Base-by-base conservation (phyloP, 345 rosid genomes). In the Corymbia maculata region DNA sequence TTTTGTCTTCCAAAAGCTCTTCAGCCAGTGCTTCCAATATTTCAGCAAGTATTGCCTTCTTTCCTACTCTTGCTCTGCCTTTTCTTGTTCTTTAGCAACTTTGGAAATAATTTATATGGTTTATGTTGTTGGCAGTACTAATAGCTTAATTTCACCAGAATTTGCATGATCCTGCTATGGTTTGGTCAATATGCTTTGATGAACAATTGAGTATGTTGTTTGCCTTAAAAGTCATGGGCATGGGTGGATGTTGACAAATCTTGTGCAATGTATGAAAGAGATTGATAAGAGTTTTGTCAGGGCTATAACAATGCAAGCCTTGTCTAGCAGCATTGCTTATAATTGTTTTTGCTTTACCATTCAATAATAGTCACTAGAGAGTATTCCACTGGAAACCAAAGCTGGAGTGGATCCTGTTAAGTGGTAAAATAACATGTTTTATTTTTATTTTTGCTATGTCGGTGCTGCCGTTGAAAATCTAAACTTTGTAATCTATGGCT, bases 1-100 rank as follows among this genome's bases (percentile, higher is more conserved):
- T 94, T 98, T 91, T 95, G 97, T 93, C 97, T 95, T 79, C 96
- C 96, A 49, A 98, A 98, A 94, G 97, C 99, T 64, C 99, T 98
- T 80, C 95, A 93, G 93, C 99, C 99, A 68, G 89, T 98, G 94
- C 96, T 98, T 92, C 99, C 99, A 36, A 93, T 96, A 88, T 96
- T 96, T 92, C 96, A 96, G 85, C 99, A 95, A 91, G 99, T 97
- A 94, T 22, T 88, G 88, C 14, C 57, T 91, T 52, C 70, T 86
- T 15, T 61, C 55, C 52, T 87, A 15, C 30, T 49, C 52, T 85
- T 47, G 55, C 55, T 47, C 36, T 13, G 32, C 57, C 86, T 85
- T 85, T 85, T 16, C 86, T 51, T 85, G 51, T 51, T 52, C 59
- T 49, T 85, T 44, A 8, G 86, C 44, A 85, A 85, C 59, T 45